Base-by-base conservation (phyloP, 805 yeast genomes). In the Hanseniaspora taiwanica region DNA sequence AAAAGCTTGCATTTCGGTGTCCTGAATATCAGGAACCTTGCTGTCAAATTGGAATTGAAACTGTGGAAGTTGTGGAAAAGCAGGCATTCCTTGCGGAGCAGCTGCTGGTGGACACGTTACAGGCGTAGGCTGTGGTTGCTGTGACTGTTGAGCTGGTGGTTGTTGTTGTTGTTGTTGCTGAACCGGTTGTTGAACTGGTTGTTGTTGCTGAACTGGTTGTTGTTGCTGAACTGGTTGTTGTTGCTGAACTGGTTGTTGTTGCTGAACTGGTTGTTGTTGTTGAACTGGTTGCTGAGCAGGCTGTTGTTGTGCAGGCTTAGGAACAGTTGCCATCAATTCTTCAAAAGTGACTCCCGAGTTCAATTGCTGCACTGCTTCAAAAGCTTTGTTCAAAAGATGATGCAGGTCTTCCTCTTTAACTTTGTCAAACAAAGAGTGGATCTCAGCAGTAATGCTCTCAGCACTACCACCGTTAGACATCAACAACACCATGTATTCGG, bases 401-500 rank as follows among this genome's bases (percentile, higher is more conserved):
- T 64, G 68, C 44, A 76, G 69, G n/a, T 79, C 72, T 6, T 72
- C 73, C 3, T 72, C 69, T 34, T 78, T 72, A 38, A 78, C 72
- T 16, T 73, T 69, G 40, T 78, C 80, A 45, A 79, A 75, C 38
- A 81, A 61, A 35, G 73, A 70, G 27, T 72, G 63, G 23, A 82
- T 66, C 52, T 81, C 91, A 16, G 59, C 60, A 16, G 71, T 68
- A 27, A 81, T 77, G 40, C 76, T 81, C 14, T 64, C 67, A 10
- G 78, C 71, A 5, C 74, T 62, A 51, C 78, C 75, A 49, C 78
- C 76, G 48, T 78, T 79, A 12, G 78, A 76, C 45, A 81, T 78
- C 56, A 81, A 63, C 35, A 80, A 69, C n/a, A 76, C 69, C 42
- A 81, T 74, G 52, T 72, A 81, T 56, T 81, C 91, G 12, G 91